Conservation (phyloP, 306 rosid species). For the Medicago lupulina region DNA sequence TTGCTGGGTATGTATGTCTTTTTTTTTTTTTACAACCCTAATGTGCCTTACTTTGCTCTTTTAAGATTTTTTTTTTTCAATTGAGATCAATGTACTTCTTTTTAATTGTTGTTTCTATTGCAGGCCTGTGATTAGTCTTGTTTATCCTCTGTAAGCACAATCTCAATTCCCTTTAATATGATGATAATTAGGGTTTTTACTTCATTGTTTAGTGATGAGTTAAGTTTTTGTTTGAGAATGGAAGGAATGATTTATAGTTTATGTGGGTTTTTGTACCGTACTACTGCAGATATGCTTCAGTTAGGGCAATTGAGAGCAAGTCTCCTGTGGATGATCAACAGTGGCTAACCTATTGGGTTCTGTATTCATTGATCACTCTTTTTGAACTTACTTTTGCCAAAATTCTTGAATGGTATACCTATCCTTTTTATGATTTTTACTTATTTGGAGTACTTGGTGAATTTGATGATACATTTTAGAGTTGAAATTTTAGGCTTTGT, state of each 20-base stretch:
- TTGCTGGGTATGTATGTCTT: conserved; percentile 76
- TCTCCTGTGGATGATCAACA: conserved; percentile 89
- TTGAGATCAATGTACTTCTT: neutral
- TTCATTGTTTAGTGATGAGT: neutral
- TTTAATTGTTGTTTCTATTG: conserved; percentile 37
- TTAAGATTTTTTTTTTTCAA: no score
- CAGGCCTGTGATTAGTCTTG: conserved; percentile 98
- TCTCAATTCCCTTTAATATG: neutral
- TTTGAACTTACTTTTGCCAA: conserved; percentile 90
- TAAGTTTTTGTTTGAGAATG: conserved; percentile 19
- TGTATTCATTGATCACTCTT: conserved; percentile 89
- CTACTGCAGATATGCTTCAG: conserved; percentile 80
- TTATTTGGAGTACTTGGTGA: neutral
- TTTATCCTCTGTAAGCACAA: conserved; percentile 88
- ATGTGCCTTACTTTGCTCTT: no score
- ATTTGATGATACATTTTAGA: conserved; percentile 17
- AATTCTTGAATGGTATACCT: conserved; percentile 77
- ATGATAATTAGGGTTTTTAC: neutral
- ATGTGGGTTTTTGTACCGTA: no score
- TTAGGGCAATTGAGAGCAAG: conserved; percentile 91
- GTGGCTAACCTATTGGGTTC: conserved; percentile 98
- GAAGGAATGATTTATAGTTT: no score
- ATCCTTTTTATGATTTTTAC: neutral
- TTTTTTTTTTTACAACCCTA: neutral
- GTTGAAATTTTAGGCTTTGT: conserved; percentile 29